phyloP scores from a whole-genome alignment of 2,329 filamentous ascomycete species.

The Cladosporium velox region DNA sequence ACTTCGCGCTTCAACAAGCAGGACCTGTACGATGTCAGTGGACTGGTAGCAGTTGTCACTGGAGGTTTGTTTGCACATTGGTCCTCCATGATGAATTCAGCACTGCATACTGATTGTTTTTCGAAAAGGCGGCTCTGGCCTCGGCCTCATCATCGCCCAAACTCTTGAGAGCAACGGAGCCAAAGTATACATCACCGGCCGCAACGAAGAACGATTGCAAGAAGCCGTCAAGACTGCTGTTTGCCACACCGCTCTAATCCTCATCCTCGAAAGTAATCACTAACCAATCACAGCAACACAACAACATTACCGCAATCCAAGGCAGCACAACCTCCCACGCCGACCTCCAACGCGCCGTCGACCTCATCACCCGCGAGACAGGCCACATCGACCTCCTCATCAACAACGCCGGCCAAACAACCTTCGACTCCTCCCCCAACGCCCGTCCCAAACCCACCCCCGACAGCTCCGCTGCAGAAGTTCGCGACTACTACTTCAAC shows the following conservation, averaged over 20 bases:
- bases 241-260: too few species aligned
- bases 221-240: constrained; percentile 41
- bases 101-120: neutral
- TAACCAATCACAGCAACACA: constrained; percentile 32
- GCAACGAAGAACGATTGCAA: constrained; percentile 44
- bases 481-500: constrained; percentile 44
- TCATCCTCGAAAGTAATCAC: too few species aligned
- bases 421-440: constrained; percentile 33
- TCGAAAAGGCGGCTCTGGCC: constrained; percentile 27
- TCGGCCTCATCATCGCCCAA: constrained; percentile 41
- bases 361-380: constrained; percentile 44
- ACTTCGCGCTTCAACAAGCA: constrained; percentile 26
- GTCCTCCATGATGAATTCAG: too few species aligned
- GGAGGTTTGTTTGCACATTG: constrained; percentile 32
- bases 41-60: constrained; percentile 37
- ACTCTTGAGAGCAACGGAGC: constrained; percentile 45
- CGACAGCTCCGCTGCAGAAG: constrained; percentile 32
- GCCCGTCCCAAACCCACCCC: constrained; percentile 45
- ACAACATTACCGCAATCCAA: constrained; percentile 45
- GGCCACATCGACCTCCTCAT: constrained; percentile 56
- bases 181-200: constrained; percentile 50
- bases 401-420: constrained; percentile 52
- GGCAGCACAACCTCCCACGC: constrained; percentile 47
- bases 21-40: constrained; percentile 31
- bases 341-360: constrained; percentile 45